Evolutionary conservation across 805 yeast genomes (phyloP).

Genomic region (Ogataea angusta): DNA sequence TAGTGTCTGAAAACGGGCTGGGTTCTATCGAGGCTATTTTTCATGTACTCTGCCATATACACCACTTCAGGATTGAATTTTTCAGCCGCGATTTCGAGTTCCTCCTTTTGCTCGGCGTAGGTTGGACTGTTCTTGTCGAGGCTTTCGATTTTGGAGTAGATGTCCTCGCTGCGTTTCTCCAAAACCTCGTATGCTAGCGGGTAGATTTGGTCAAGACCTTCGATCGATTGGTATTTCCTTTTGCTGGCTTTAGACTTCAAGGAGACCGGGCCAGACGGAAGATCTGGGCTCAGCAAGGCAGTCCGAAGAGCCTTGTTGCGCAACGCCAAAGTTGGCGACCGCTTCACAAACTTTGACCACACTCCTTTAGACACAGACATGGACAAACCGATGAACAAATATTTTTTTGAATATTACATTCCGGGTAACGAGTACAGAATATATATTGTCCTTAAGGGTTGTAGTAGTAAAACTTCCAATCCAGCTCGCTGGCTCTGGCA

Average conservation of each 20-base stretch:
- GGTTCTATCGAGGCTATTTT: slow-evolving; percentile 55
- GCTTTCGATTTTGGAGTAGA: slow-evolving; percentile 39
- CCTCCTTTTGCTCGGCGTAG: slow-evolving; percentile 22
- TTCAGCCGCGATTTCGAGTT: slow-evolving; percentile 60
- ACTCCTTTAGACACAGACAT: slow-evolving; percentile 32
- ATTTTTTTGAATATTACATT: slow-evolving; percentile 1
- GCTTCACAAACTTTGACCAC: slow-evolving; percentile 35
- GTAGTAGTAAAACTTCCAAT: slow-evolving; percentile 17
- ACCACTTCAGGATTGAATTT: slow-evolving; percentile 79
- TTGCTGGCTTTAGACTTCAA: slow-evolving; percentile 41
- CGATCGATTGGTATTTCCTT: slow-evolving; percentile 62
- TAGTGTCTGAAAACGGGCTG: slow-evolving; percentile 78
- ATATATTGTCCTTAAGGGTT: slow-evolving; percentile 11
- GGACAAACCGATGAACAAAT: slow-evolving; percentile 5
- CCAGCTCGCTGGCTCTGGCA: slow-evolving; percentile 6
- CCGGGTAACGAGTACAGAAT: slow-evolving; percentile 5
- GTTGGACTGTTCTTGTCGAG: slow-evolving; percentile 20
- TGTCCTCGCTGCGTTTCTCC: slow-evolving; percentile 40
- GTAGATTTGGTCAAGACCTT: slow-evolving; percentile 68
- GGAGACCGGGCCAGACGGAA: slow-evolving; percentile 52
- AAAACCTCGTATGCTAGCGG: slow-evolving; percentile 62
- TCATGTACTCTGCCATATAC: slow-evolving; percentile 53
- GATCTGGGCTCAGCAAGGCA: slow-evolving; percentile 31
- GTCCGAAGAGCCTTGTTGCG: slow-evolving; percentile 26
- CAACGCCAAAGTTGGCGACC: slow-evolving; percentile 32